Conservation (phyloP, 208 protist genomes). For the Herpetomonas tarakana region DNA sequence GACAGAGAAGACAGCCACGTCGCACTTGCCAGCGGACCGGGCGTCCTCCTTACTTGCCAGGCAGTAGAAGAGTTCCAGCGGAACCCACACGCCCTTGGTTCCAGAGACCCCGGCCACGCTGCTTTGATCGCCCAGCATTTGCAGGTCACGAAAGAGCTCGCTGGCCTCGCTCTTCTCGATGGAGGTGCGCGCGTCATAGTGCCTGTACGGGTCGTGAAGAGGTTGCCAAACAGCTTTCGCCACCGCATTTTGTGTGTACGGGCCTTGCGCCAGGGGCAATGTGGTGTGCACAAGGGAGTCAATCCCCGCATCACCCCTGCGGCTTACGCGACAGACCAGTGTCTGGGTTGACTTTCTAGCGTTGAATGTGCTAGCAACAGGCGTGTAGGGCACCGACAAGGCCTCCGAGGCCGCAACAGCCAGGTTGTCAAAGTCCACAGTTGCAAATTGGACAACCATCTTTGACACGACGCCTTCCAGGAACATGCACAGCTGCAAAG, state of each 20-base stretch:
- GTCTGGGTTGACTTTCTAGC: conserved; percentile 14
- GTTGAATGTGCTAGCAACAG: conserved; percentile 17
- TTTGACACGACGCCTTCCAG: background rate
- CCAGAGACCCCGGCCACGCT: background rate
- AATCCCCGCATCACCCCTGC: background rate
- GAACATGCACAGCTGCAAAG: background rate
- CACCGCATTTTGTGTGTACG: conserved; percentile 6
- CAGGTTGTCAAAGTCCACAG: conserved; percentile 11
- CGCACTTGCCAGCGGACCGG: background rate
- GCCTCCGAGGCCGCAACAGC: conserved; percentile 16
- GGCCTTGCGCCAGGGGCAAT: conserved; percentile 16
- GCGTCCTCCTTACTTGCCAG: conserved; percentile 17
- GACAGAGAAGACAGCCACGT: conserved; percentile 54
- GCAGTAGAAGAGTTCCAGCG: conserved; percentile 58
- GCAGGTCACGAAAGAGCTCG: conserved; percentile 11
- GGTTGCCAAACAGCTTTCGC: conserved; percentile 4
- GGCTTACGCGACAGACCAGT: conserved; percentile 2
- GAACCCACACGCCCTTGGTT: conserved; percentile 22
- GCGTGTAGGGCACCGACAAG: conserved; percentile 7
- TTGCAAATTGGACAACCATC: background rate
- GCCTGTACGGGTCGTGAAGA: conserved; percentile 18
- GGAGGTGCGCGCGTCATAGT: conserved; percentile 12
- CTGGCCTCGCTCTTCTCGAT: background rate
- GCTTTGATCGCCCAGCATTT: conserved; percentile 8
- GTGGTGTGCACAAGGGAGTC: conserved; percentile 11